These are phyloP conservation scores for Backusella morwellensis DNA, from an alignment of 192 early-diverging fungal species.

Conservation along the genomic window DNA sequence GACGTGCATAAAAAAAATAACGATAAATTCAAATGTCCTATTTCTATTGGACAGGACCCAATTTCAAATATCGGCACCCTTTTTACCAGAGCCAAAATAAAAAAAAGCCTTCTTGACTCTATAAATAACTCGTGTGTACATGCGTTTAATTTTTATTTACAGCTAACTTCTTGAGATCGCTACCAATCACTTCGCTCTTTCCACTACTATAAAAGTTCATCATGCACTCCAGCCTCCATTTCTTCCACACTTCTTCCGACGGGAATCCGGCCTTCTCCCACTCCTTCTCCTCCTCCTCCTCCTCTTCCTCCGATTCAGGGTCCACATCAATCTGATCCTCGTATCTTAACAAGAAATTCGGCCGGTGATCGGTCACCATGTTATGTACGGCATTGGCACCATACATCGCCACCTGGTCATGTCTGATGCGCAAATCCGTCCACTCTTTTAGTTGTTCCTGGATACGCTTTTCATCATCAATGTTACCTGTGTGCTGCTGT, in stretches of 20 bases:
- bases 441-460: slow-evolving; percentile 18
- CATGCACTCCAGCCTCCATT: slow-evolving; percentile 38
- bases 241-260: slow-evolving; percentile 29
- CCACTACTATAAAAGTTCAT: slow-evolving; percentile 38
- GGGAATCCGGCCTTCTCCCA: slow-evolving; percentile 38
- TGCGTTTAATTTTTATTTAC: slow-evolving; percentile 11
- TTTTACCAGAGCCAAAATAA: not conserved
- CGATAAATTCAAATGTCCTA: no score
- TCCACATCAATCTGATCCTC: slow-evolving; percentile 18
- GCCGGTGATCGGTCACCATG: slow-evolving; percentile 17
- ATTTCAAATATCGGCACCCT: no score
- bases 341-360: slow-evolving; percentile 11
- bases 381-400: slow-evolving; percentile 12
- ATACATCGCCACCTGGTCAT: slow-evolving; percentile 30
- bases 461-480: slow-evolving; percentile 22
- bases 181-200: slow-evolving; percentile 25
- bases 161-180: slow-evolving; percentile 32
- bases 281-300: not conserved
- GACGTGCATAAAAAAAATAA: no score
- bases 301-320: slow-evolving; percentile 14
- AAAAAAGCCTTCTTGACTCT: not conserved
- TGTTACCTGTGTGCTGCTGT: not conserved
- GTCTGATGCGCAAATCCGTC: slow-evolving; percentile 18
- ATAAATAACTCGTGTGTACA: not conserved
- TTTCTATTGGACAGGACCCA: no score